These are phyloP conservation scores for Penicillium sp. DNA, from an alignment of 2,329 filamentous ascomycete genomes.

Conservation along the genomic window DNA sequence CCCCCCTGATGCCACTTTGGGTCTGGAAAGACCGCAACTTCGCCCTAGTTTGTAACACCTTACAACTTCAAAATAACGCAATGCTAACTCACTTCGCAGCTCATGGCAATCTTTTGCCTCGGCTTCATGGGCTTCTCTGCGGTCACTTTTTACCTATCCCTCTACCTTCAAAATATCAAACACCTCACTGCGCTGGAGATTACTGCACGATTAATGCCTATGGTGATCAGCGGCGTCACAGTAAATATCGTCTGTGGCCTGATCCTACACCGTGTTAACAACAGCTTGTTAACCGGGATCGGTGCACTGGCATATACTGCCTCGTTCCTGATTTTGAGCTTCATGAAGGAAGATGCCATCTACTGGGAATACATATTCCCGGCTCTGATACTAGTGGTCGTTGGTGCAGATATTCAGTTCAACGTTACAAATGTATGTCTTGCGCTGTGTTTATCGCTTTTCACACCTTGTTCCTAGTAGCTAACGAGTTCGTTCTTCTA, in stretches of 20 bases:
- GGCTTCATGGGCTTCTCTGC: conserved; percentile 65
- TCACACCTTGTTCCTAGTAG: neutral
- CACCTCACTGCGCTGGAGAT: conserved; percentile 57
- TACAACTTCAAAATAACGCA: neutral
- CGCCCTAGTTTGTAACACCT: conserved; percentile 51
- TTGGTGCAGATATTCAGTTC: conserved; percentile 70
- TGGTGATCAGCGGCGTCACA: conserved; percentile 62
- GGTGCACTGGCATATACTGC: conserved; percentile 47
- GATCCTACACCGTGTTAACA: conserved; percentile 64
- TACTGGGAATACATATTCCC: conserved; percentile 71
- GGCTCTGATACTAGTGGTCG: conserved; percentile 59
- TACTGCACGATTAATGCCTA: conserved; percentile 65
- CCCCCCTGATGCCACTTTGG: conserved; percentile 56
- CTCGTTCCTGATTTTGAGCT: conserved; percentile 56
- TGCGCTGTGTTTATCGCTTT: neutral
- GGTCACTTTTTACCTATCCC: conserved; percentile 62
- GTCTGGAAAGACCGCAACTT: conserved; percentile 65
- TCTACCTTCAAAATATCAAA: conserved; percentile 64
- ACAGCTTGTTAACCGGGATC: conserved; percentile 62
- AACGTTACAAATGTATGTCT: conserved; percentile 65
- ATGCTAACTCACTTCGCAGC: conserved; percentile 32
- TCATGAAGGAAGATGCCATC: conserved; percentile 55
- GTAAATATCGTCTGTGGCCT: conserved; percentile 65
- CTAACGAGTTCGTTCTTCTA: conserved; percentile 28
- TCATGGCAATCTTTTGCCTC: conserved; percentile 58